phyloP scores from a whole-genome alignment of 306 rosid species.

The Luffa aegyptiaca region DNA sequence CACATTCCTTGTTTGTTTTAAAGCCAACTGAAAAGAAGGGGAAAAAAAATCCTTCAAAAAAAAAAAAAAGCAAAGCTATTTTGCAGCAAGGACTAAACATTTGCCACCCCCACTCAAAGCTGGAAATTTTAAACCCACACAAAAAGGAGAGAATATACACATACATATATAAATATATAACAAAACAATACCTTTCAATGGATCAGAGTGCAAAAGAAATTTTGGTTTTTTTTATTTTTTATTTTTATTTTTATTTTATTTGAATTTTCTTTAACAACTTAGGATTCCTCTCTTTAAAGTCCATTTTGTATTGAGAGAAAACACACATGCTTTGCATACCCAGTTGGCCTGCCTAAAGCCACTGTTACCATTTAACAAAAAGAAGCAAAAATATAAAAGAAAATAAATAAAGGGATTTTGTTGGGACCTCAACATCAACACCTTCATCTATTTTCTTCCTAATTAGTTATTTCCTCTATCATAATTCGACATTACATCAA shows the following conservation, averaged over 20 bases:
- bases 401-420: conserved; percentile 11
- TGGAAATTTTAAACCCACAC: background rate
- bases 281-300: conserved; percentile 66
- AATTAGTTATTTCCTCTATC: too few species aligned
- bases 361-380: background rate
- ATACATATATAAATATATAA: background rate
- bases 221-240: conserved; percentile 51
- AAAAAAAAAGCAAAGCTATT: background rate
- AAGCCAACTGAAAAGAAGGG: background rate
- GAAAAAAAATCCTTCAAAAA: background rate
- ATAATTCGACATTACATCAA: too few species aligned
- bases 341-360: background rate
- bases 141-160: background rate
- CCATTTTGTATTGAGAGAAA: conserved; percentile 17
- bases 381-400: background rate
- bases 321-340: background rate
- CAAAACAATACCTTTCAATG: conserved; percentile 20
- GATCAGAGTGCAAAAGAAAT: conserved; percentile 31
- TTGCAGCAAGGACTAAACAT: background rate
- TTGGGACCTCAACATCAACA: background rate
- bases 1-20: background rate
- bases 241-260: too few species aligned
- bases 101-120: background rate
- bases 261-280: conserved; percentile 21
- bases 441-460: background rate